Conservation (phyloP, 2,329 filamentous ascomycete species). For the Trichoderma koningii region DNA sequence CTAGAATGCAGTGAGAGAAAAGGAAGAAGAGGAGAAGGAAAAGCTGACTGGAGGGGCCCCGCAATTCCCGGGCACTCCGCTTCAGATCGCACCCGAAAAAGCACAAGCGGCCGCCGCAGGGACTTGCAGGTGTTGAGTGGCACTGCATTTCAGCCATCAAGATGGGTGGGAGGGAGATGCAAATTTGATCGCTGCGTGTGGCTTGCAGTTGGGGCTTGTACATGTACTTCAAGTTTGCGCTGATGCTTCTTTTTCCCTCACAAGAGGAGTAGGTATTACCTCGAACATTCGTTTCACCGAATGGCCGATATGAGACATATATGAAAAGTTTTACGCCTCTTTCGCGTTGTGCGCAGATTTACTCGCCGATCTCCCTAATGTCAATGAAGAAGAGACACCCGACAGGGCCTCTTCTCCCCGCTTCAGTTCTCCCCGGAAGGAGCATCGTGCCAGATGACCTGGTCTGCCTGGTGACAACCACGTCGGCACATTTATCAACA, state of each 20-base stretch:
- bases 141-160: no score
- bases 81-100: conserved; percentile 16
- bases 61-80: conserved; percentile 18
- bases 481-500: not conserved
- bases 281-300: no score
- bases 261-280: no score
- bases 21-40: conserved; percentile 2
- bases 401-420: not conserved
- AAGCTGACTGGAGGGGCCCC: conserved; percentile 4
- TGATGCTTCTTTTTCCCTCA: no score
- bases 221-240: not conserved
- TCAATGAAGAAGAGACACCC: not conserved
- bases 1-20: not conserved
- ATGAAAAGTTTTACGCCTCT: conserved; percentile 3
- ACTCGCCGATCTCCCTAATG: not conserved
- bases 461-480: not conserved
- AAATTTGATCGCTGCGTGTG: conserved; percentile 14
- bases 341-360: not conserved
- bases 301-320: not conserved
- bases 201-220: not conserved
- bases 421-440: no score
- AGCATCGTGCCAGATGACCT: not conserved
- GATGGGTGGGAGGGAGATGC: no score
- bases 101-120: conserved; percentile 7
- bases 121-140: no score